Evolutionary conservation across 2,329 filamentous ascomycete species (phyloP).

Genomic region (Diplodia sapinea): DNA sequence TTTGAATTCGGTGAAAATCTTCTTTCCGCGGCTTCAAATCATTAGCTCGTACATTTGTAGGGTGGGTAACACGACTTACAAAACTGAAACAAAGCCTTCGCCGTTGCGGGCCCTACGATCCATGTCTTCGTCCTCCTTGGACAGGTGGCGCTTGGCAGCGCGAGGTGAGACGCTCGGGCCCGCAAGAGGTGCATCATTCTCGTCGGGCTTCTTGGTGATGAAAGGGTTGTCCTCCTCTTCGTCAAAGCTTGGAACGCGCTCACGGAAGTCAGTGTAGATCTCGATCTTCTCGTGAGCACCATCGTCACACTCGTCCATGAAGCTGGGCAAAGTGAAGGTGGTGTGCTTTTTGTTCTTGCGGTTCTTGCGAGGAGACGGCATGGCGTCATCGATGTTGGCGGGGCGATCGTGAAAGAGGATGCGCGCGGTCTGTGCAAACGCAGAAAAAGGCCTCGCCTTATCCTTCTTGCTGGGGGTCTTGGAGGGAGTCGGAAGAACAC

Average conservation of each 20-base stretch:
- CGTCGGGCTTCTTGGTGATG: conserved; percentile 57
- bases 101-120: conserved; percentile 68
- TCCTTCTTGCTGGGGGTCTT: conserved; percentile 72
- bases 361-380: conserved; percentile 65
- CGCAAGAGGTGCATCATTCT: conserved; percentile 49
- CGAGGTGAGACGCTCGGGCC: conserved; percentile 8
- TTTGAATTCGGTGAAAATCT: conserved; percentile 72
- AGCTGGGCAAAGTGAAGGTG: conserved; percentile 45
- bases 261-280: conserved; percentile 81
- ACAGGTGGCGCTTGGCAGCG: conserved; percentile 54
- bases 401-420: conserved; percentile 68
- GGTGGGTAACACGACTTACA: conserved; percentile 63
- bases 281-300: conserved; percentile 60
- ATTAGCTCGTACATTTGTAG: background rate
- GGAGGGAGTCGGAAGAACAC: conserved; percentile 76
- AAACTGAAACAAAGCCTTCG: conserved; percentile 76
- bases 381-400: conserved; percentile 62
- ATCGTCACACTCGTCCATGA: conserved; percentile 58
- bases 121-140: conserved; percentile 65
- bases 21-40: conserved; percentile 73
- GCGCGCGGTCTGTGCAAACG: conserved; percentile 58
- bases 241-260: conserved; percentile 72
- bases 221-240: conserved; percentile 75
- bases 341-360: conserved; percentile 62
- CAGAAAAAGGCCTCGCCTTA: conserved; percentile 43